Conservation (phyloP, 306 rosid genomes). For the Dicorynia guianensis region DNA sequence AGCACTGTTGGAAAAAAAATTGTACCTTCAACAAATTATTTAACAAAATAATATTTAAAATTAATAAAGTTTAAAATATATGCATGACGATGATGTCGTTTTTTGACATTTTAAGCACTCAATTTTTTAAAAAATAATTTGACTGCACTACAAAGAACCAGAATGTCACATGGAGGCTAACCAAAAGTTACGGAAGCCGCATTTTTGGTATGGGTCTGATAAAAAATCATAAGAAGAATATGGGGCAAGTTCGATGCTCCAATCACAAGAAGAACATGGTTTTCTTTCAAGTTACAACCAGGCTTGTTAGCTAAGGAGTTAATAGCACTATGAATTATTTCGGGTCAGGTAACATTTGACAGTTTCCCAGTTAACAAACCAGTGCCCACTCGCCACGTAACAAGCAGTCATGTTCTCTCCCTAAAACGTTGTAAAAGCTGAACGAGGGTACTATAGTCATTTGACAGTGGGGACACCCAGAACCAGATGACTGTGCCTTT, state of each 20-base stretch:
- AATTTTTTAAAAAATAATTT: no score
- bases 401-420: slow-evolving; percentile 30
- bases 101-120: no score
- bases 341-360: slow-evolving; percentile 22
- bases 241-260: no score
- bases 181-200: slow-evolving; percentile 21
- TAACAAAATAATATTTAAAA: no score
- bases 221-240: no score
- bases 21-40: no score
- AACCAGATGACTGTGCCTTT: background rate
- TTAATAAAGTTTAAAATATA: no score
- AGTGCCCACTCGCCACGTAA: slow-evolving; percentile 26
- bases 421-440: background rate
- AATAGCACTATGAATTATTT: slow-evolving; percentile 2
- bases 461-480: background rate
- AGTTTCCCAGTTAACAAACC: slow-evolving; percentile 29
- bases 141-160: background rate
- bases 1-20: no score
- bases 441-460: background rate
- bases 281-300: slow-evolving; percentile 12
- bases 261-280: slow-evolving; percentile 8
- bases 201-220: background rate
- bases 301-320: slow-evolving; percentile 1
- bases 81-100: no score
- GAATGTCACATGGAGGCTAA: background rate